Base-by-base conservation (phyloP, 768 basidiomycete species). In the Plicaturopsis crispa region DNA sequence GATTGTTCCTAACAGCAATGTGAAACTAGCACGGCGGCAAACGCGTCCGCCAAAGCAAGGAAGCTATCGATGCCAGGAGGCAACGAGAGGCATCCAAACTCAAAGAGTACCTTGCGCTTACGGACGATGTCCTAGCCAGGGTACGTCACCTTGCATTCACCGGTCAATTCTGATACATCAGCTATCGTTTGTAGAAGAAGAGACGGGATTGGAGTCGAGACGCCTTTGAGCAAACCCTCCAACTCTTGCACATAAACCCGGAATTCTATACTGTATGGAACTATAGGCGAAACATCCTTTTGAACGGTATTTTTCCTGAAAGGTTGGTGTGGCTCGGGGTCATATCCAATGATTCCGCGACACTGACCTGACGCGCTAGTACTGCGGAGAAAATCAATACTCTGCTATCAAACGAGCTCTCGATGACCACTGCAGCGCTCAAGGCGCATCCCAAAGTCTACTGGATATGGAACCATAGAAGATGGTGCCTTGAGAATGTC, bases 251-350 rank as follows among this genome's bases (percentile, higher is more conserved):
- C 36, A 49, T 84, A 30, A 98, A 97, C 53, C 92, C 94, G 2
- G 96, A 99, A 60, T 91, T 91, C 54, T 96, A 96, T 59, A 93
- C 94, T 2, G 66, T 87, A 24, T 98, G 96, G 96, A 94, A 96
- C 60, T 93, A 91, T 60, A 73, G 96, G 33, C 70, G 94, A 22
- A 70, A 75, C 38, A 91, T 96, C 43, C 60, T 94, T 14, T 54
- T 80, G 28, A 63, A 76, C 17, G 84, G 84, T 2, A 56, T 87
- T 32, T 91, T 94, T 47, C 71, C 73, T 7, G 52, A 59, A 10
- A 75, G 75, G 90, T 89, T 41, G 35, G 69, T 39, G 5, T 12
- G 24, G 20, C 11, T 6, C 11, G 19, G 30, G 36, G 13, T 13
- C 10, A n/a, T 24, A 6, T 28, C 21, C 22, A 10, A 32, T 8